phyloP scores from a whole-genome alignment of 768 basidiomycete genomes.

The Kwoniella sp. region DNA sequence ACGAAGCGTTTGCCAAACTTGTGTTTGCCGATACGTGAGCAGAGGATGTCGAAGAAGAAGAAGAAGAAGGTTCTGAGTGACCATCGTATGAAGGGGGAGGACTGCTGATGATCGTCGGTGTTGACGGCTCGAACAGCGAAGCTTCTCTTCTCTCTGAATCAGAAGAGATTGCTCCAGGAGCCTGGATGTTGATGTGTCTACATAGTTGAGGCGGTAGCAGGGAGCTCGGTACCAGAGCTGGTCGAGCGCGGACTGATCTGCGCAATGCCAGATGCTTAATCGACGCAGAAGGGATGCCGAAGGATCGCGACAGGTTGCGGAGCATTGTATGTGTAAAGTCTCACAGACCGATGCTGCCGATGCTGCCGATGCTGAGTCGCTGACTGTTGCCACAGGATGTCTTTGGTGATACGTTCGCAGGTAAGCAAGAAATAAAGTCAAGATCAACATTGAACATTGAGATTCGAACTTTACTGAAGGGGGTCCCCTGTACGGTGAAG shows the following conservation, averaged over 20 bases:
- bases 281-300: neutral
- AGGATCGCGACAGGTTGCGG: neutral
- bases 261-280: neutral
- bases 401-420: neutral
- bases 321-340: neutral
- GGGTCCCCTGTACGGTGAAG: neutral
- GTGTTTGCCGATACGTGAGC: neutral
- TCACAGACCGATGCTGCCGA: too few species aligned
- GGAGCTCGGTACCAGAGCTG: constrained; percentile 1
- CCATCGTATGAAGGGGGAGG: neutral
- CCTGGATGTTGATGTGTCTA: constrained; percentile 10
- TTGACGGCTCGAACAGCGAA: neutral
- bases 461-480: neutral
- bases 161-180: neutral
- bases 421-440: neutral
- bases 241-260: neutral
- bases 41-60: neutral
- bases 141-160: constrained; percentile 1
- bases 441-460: neutral
- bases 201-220: constrained; percentile 4
- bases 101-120: constrained; percentile 7
- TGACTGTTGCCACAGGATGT: too few species aligned
- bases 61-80: neutral
- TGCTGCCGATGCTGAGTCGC: too few species aligned
- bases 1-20: constrained; percentile 13